These are phyloP conservation scores for Colletotrichum horii DNA, from an alignment of 2,329 filamentous ascomycete genomes.

Conservation along the genomic window DNA sequence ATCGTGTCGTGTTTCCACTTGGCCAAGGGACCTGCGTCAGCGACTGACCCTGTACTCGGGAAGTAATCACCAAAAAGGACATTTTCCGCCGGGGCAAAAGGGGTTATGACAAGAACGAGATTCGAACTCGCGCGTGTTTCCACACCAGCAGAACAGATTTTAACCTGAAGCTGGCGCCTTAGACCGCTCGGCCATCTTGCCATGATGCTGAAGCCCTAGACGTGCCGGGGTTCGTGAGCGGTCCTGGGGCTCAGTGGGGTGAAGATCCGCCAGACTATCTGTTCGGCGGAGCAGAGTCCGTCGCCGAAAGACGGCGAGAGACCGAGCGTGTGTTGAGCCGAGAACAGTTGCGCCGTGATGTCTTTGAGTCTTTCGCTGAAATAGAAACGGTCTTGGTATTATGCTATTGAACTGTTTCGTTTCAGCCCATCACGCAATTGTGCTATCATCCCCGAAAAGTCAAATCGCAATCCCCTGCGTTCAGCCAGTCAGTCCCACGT, in stretches of 20 bases:
- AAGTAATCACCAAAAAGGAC: neutral
- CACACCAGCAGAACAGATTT: neutral
- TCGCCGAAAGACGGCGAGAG: neutral
- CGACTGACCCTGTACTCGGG: neutral
- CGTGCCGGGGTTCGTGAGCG: neutral
- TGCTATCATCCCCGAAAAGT: neutral
- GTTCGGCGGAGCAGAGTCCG: neutral
- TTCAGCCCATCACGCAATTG: neutral
- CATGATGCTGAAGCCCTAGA: neutral
- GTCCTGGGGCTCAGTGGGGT: neutral
- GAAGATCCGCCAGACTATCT: neutral
- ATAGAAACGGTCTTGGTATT: neutral
- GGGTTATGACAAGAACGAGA: constrained; percentile 8
- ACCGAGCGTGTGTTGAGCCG: neutral
- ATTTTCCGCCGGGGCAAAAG: neutral
- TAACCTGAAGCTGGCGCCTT: constrained; percentile 17
- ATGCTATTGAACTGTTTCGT: neutral
- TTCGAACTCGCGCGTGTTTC: constrained; percentile 18
- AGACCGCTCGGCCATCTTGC: constrained; percentile 20
- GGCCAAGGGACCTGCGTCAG: neutral
- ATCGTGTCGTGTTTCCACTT: neutral
- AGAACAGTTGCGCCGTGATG: neutral
- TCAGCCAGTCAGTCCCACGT: neutral
- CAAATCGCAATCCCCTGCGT: neutral
- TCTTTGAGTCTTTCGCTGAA: too few species aligned